These are phyloP conservation scores for Beauveria brongniartii DNA, from an alignment of 2,329 filamentous ascomycete genomes.

Conservation along the genomic window DNA sequence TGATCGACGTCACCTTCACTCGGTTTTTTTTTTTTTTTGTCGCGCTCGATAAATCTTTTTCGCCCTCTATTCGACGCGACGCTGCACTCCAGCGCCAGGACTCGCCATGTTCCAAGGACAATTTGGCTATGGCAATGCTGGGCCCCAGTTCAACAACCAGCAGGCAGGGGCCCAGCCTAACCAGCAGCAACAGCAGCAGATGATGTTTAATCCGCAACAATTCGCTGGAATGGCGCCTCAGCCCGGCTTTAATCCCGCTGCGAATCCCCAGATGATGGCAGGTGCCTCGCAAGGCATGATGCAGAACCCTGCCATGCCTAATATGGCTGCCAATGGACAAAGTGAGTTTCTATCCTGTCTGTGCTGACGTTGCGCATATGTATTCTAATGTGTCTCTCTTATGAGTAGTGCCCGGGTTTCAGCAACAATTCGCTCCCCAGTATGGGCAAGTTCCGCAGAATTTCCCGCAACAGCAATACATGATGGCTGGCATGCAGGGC, in stretches of 20 bases:
- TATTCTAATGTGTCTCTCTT: not conserved
- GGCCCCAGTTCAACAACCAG: slow-evolving; percentile 12
- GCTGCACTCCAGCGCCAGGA: not conserved
- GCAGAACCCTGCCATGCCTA: slow-evolving; percentile 52
- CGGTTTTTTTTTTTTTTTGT: not conserved
- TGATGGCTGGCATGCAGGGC: slow-evolving; percentile 48
- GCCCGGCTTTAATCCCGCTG: slow-evolving; percentile 40
- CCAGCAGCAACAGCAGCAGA: slow-evolving; percentile 27
- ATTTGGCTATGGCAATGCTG: slow-evolving; percentile 11
- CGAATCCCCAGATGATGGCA: slow-evolving; percentile 48
- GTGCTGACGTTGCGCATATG: not conserved
- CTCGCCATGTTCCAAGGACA: slow-evolving; percentile 10
- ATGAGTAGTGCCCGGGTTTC: slow-evolving; percentile 45
- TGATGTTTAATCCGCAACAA: slow-evolving; percentile 38
- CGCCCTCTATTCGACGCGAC: not conserved
- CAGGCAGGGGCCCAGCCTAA: slow-evolving; percentile 17
- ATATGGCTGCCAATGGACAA: slow-evolving; percentile 52
- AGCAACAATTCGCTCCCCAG: slow-evolving; percentile 50
- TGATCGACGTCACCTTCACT: not conserved
- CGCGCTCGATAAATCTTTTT: not conserved
- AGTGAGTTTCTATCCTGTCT: slow-evolving; percentile 34
- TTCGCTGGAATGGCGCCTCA: slow-evolving; percentile 46
- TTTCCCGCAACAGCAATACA: slow-evolving; percentile 37
- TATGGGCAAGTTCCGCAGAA: slow-evolving; percentile 44
- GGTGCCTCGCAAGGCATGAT: slow-evolving; percentile 52